Conservation (phyloP, 78 protist genomes). For the Pigoraptor vietnamica region DNA sequence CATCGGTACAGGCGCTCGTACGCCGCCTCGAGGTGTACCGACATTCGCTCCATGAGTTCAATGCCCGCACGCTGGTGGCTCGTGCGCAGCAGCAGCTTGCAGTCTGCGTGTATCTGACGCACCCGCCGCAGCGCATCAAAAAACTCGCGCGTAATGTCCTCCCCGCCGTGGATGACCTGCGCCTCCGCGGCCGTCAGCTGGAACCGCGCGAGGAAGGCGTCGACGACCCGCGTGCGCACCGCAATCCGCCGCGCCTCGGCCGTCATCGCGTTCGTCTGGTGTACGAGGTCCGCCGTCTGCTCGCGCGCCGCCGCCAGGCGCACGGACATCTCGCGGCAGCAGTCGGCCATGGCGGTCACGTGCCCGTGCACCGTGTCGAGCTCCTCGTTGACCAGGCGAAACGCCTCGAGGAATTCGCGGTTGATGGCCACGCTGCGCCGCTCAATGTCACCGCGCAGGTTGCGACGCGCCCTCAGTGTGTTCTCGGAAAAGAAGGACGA, state of each 20-base stretch:
- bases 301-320: neutral
- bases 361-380: neutral
- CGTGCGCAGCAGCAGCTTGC: constrained; percentile 26
- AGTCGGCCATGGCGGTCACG: neutral
- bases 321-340: neutral
- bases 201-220: constrained; percentile 9
- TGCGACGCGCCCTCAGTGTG: neutral
- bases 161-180: neutral
- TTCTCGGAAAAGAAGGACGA: neutral
- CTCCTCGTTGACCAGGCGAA: neutral
- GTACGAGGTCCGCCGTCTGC: neutral
- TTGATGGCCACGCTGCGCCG: neutral
- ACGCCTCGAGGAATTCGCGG: neutral
- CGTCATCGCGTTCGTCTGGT: neutral
- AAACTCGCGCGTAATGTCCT: neutral
- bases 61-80: constrained; percentile 27
- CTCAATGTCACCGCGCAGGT: neutral
- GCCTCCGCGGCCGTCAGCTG: constrained; percentile 21
- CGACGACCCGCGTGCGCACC: neutral
- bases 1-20: constrained; percentile 21
- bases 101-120: constrained; percentile 13
- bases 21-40: neutral
- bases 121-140: constrained; percentile 4
- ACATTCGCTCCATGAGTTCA: constrained; percentile 13
- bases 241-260: neutral